These are phyloP conservation scores for Claviceps citrina DNA, from an alignment of 2,329 filamentous ascomycete genomes.

Conservation along the genomic window DNA sequence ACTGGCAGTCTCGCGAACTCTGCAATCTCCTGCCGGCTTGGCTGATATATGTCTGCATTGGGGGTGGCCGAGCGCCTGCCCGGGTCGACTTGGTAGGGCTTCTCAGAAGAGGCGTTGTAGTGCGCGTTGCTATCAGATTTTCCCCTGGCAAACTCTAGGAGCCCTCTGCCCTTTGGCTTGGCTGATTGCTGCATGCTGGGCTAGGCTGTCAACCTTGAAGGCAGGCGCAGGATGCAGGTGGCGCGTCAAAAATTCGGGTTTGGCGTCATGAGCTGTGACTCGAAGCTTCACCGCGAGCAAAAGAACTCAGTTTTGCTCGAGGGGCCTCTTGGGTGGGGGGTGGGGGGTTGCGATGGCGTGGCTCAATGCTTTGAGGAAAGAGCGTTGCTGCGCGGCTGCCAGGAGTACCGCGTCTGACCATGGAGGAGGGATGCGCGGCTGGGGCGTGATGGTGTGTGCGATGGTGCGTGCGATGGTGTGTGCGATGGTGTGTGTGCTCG, in stretches of 20 bases:
- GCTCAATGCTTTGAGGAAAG: neutral
- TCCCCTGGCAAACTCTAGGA: slow-evolving; percentile 17
- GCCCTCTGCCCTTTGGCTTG: slow-evolving; percentile 18
- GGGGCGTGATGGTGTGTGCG: neutral
- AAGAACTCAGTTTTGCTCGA: no score
- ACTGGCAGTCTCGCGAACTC: slow-evolving; percentile 22
- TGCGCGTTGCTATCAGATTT: slow-evolving; percentile 12
- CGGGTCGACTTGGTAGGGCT: slow-evolving; percentile 7
- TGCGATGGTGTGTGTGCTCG: neutral
- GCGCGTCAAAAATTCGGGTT: neutral
- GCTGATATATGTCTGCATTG: slow-evolving; percentile 7
- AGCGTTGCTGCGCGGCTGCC: neutral
- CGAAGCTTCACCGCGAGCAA: no score
- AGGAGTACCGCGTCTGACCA: neutral
- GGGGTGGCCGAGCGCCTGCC: slow-evolving; percentile 10
- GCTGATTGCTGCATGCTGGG: slow-evolving; percentile 16
- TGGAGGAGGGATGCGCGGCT: neutral
- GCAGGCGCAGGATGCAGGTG: neutral
- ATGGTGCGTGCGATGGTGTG: no score
- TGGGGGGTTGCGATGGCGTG: neutral
- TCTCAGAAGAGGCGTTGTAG: slow-evolving; percentile 9
- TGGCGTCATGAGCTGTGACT: neutral
- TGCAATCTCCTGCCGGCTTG: slow-evolving; percentile 15
- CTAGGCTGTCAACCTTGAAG: neutral
- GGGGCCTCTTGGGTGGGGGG: no score